Percentiles rank a stretch among this genome's conserved stretches.
These are phyloP conservation scores for Grosmannia penicillata DNA, from an alignment of 2,329 filamentous ascomycete species.

Conservation along the genomic window DNA sequence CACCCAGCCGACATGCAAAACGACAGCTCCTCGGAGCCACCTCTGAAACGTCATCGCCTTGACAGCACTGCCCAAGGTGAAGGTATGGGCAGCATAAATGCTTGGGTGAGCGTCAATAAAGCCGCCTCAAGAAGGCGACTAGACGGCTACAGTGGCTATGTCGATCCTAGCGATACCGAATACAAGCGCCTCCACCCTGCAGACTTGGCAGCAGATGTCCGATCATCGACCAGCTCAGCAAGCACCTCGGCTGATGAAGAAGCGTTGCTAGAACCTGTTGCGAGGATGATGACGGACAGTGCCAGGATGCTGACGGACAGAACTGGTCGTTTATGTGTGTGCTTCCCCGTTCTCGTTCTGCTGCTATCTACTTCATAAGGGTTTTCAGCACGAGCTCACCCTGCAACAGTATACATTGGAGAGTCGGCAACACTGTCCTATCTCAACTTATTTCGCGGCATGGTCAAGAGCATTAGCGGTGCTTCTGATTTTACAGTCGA, in stretches of 20 bases:
- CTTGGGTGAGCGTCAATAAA: too few species aligned
- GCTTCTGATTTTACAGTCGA: slow-evolving; percentile 43
- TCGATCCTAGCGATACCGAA: too few species aligned
- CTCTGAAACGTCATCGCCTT: too few species aligned
- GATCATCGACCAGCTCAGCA: slow-evolving; percentile 22
- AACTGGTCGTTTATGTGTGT: slow-evolving; percentile 38
- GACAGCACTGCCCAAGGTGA: too few species aligned
- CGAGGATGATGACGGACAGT: slow-evolving; percentile 45
- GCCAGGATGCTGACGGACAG: slow-evolving; percentile 45
- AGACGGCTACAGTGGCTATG: too few species aligned
- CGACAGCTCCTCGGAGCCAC: too few species aligned
- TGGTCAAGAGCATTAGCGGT: slow-evolving; percentile 40
- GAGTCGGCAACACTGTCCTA: slow-evolving; percentile 48
- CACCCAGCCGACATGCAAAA: too few species aligned
- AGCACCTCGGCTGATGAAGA: slow-evolving; percentile 40
- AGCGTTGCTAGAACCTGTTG: slow-evolving; percentile 36
- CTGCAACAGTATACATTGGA: slow-evolving; percentile 39
- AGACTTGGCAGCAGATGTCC: too few species aligned
- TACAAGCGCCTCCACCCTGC: background rate
- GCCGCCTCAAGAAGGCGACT: too few species aligned
- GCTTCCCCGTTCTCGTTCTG: background rate
- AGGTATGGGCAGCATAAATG: background rate
- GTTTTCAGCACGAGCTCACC: background rate
- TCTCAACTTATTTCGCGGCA: slow-evolving; percentile 43
- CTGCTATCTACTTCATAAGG: background rate